Evolutionary conservation across 345 rosid genomes (phyloP).

Genomic region (Hibiscus mutabilis): DNA sequence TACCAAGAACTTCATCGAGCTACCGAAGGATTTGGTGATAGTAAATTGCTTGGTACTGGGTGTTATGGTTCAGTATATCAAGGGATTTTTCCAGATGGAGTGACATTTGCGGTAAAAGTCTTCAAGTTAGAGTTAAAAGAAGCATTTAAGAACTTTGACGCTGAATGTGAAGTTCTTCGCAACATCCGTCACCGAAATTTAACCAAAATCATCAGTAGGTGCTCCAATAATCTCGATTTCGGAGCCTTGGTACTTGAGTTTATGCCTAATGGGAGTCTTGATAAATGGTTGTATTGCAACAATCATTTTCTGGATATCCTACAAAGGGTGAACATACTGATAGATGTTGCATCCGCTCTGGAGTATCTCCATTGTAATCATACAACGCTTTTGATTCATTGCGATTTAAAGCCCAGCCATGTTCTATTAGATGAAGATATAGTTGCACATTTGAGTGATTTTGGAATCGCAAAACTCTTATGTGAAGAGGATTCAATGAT

Average conservation of each 20-base stretch:
- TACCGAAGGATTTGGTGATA: not conserved
- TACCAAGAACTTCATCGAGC: not conserved
- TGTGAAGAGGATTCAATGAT: not conserved
- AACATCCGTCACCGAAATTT: conserved; percentile 18
- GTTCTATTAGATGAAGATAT: not conserved
- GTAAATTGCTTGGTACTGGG: conserved; percentile 2
- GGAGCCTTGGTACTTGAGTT: conserved; percentile 17
- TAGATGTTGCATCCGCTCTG: not conserved
- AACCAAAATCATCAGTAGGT: conserved; percentile 8
- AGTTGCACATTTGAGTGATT: conserved; percentile 10
- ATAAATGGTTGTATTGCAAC: conserved; percentile 9
- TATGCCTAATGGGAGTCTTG: conserved; percentile 18
- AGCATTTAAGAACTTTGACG: not conserved
- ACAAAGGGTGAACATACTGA: conserved; percentile 11
- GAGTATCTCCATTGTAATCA: not conserved
- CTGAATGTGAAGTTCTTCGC: conserved; percentile 14
- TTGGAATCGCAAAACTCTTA: conserved; percentile 5
- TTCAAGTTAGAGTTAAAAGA: not conserved
- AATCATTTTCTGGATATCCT: not conserved
- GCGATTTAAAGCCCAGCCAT: conserved; percentile 4
- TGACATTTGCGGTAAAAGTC: conserved; percentile 13
- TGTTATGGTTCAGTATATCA: conserved; percentile 16
- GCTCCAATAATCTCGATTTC: conserved; percentile 3
- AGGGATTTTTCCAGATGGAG: conserved; percentile 7
- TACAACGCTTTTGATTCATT: not conserved